Evolutionary conservation across 805 yeast species (phyloP).

Genomic region (Starmerella vaccinii): DNA sequence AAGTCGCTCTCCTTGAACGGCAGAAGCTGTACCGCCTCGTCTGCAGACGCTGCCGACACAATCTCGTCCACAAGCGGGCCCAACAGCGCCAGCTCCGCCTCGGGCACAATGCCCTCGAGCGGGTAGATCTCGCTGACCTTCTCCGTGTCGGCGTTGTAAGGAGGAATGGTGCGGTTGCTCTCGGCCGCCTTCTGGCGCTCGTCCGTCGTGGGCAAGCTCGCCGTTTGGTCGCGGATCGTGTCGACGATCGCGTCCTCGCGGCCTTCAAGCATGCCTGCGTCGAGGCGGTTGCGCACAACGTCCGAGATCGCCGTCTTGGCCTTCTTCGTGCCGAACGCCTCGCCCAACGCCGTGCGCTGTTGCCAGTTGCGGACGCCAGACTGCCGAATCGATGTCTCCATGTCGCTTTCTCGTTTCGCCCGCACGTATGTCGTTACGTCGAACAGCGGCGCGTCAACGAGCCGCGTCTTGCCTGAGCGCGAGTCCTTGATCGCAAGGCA

Average conservation of each 20-base stretch:
- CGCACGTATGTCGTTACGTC: slow-evolving; percentile 54
- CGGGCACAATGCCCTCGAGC: slow-evolving; percentile 56
- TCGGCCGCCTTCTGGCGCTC: slow-evolving; percentile 49
- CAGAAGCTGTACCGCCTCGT: slow-evolving; percentile 44
- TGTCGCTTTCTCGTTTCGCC: slow-evolving; percentile 43
- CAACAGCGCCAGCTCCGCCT: slow-evolving; percentile 50
- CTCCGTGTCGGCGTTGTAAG: slow-evolving; percentile 66
- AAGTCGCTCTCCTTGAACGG: slow-evolving; percentile 54
- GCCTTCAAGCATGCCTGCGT: slow-evolving; percentile 65
- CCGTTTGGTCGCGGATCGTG: slow-evolving; percentile 59
- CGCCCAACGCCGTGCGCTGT: slow-evolving; percentile 80
- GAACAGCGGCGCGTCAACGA: slow-evolving; percentile 56
- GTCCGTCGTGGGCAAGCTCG: slow-evolving; percentile 59
- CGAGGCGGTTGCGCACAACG: slow-evolving; percentile 73
- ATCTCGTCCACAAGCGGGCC: slow-evolving; percentile 46
- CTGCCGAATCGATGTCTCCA: slow-evolving; percentile 58
- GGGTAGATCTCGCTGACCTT: slow-evolving; percentile 77
- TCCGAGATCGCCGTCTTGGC: slow-evolving; percentile 84
- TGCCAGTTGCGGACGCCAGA: slow-evolving; percentile 37
- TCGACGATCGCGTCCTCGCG: slow-evolving; percentile 75
- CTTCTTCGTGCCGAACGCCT: slow-evolving; percentile 93
- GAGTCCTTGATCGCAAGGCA: slow-evolving; percentile 73
- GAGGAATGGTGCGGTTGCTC: slow-evolving; percentile 75
- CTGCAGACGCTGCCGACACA: slow-evolving; percentile 40
- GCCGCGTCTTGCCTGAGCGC: slow-evolving; percentile 48